Percentiles rank a stretch among this genome's conserved stretches.
Conservation (phyloP, 495 filamentous ascomycete genomes). For the Penicilliopsis zonata region DNA sequence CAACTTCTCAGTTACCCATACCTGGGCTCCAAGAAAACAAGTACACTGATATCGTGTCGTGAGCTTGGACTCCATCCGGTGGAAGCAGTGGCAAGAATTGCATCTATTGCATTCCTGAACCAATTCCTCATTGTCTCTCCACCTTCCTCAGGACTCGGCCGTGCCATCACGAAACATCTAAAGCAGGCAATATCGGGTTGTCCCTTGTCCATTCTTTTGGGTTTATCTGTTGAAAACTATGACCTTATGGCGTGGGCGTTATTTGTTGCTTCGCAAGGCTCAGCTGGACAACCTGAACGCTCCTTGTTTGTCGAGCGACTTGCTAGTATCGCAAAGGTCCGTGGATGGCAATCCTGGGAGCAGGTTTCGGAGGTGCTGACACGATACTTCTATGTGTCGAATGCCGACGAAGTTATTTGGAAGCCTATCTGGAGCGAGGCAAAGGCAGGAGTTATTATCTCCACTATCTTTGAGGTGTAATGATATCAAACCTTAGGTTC, state of each 20-base stretch:
- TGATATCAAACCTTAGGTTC: too few species aligned
- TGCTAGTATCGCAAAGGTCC: conserved; percentile 13
- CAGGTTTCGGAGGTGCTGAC: conserved; percentile 12
- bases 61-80: conserved; percentile 11
- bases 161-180: conserved; percentile 23
- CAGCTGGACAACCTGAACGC: conserved; percentile 13
- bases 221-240: conserved; percentile 11
- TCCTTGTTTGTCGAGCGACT: conserved; percentile 20
- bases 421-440: conserved; percentile 19
- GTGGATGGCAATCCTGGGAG: conserved; percentile 18
- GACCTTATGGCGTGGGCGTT: conserved; percentile 18
- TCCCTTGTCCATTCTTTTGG: conserved; percentile 9
- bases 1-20: conserved; percentile 24
- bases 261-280: conserved; percentile 22
- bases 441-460: conserved; percentile 12
- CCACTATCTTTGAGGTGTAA: conserved; percentile 3
- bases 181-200: conserved; percentile 8
- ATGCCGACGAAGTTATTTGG: conserved; percentile 11
- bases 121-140: conserved; percentile 22
- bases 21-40: conserved; percentile 1
- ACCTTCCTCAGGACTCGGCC: conserved; percentile 19
- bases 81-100: conserved; percentile 18
- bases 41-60: not conserved
- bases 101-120: conserved; percentile 20
- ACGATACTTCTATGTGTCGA: conserved; percentile 15